Evolutionary conservation across 257 asterid genomes (phyloP).

Genomic region (Solanum dulcamara): DNA sequence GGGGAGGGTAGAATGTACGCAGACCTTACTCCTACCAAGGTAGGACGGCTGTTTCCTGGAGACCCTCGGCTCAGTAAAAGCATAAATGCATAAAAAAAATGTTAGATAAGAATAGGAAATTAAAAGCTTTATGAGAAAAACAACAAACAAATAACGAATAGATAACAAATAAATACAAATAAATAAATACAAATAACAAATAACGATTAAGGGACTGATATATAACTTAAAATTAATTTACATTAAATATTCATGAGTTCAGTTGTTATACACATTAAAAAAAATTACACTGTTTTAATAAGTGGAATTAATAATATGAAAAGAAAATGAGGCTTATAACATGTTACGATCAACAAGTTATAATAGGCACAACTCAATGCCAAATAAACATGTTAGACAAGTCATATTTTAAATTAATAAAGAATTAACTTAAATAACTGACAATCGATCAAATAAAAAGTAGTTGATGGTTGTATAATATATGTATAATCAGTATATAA

Average conservation of each 20-base stretch:
- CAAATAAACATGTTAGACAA: not conserved
- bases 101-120: too few relatives aligned
- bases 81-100: too few relatives aligned
- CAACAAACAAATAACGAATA: too few relatives aligned
- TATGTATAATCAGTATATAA: too few relatives aligned
- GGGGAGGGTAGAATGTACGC: too few relatives aligned
- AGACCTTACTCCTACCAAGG: too few relatives aligned
- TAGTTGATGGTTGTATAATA: too few relatives aligned
- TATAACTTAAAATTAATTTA: not conserved
- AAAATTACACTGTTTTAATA: not conserved
- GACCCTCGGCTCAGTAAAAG: too few relatives aligned
- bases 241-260: not conserved
- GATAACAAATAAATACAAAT: too few relatives aligned
- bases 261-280: not conserved
- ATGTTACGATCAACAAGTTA: not conserved
- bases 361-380: not conserved
- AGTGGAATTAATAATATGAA: not conserved
- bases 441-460: not conserved
- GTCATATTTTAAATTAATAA: not conserved
- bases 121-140: too few relatives aligned
- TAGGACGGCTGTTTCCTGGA: too few relatives aligned
- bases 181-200: too few relatives aligned
- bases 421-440: not conserved
- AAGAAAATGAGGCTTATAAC: not conserved
- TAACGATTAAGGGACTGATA: not conserved